Base-by-base conservation (phyloP, 768 basidiomycete species). In the Boletus speciosus region DNA sequence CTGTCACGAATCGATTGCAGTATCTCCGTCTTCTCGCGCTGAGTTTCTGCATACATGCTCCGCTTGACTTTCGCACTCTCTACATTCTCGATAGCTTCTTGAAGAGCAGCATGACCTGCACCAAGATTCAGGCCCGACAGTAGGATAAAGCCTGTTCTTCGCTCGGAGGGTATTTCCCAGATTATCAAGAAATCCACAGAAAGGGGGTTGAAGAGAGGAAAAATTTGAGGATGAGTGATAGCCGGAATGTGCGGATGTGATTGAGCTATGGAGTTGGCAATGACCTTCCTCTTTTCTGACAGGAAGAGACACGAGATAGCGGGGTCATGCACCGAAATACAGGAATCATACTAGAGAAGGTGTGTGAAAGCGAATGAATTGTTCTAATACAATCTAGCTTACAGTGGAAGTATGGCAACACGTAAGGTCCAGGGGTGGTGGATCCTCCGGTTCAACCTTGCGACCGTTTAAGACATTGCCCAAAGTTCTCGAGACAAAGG, bases 41-140 rank as follows among this genome's bases (percentile, higher is more conserved):
- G 82, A 5, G 93, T 96, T 74, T 98, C 93, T 21, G 91, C 92
- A 65, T 93, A 98, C 81, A 97, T 92, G 58, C 82, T 91, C 42
- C 93, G 80, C 55, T 85, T 88, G 23, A 78, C 78, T 70, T 90
- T 89, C 11, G 78, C 78, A 42, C 71, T 74, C 62, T 84, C 83
- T 10, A 81, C 79, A 19, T 79, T 76, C 45, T 81, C 76, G 6
- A 93, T 77, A 36, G 85, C 74, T 45, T 78, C 77, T 16, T 81
- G 75, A 53, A 96, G 74, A 14, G 81, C 71, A 11, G 83, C 89
- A 65, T 90, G 86, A 4, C 76, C 69, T 10, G 89, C 86, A 7
- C 92, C 90, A 11, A 90, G 76, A 15, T 74, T 77, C 23, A 86
- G 63, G 6, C 83, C 83, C 16, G 83, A 74, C 5, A 88, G 58